Conservation (phyloP, 306 rosid genomes). For the Crataegus laevigata region DNA sequence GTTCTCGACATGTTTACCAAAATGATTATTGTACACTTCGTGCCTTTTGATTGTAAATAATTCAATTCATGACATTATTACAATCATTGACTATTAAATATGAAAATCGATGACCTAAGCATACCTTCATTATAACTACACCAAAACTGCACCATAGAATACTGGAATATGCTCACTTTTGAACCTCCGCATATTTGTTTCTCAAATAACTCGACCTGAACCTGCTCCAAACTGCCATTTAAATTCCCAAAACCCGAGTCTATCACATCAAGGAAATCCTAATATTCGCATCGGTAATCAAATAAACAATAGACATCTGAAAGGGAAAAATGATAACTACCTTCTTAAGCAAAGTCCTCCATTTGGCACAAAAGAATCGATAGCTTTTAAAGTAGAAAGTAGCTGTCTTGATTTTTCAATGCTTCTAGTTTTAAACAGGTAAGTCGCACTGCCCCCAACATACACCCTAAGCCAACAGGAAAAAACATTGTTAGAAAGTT, state of each 20-base stretch:
- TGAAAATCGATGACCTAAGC: constrained; percentile 9
- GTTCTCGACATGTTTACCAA: background rate
- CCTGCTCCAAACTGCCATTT: constrained; percentile 99
- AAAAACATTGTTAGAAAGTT: constrained; percentile 10
- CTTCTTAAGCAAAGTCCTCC: constrained; percentile 52
- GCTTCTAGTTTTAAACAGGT: constrained; percentile 70
- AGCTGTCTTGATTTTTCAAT: constrained; percentile 65
- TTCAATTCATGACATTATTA: constrained; percentile 4
- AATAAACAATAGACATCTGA: background rate
- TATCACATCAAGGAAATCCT: constrained; percentile 37
- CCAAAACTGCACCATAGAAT: constrained; percentile 65
- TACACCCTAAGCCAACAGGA: constrained; percentile 45
- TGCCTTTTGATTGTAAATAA: background rate
- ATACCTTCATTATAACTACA: constrained; percentile 49
- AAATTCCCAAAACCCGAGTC: constrained; percentile 72
- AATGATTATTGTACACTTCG: background rate
- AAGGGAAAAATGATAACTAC: constrained; percentile 29
- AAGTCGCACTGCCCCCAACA: constrained; percentile 40
- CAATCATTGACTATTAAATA: background rate
- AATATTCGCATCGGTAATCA: constrained; percentile 10
- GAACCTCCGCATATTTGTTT: constrained; percentile 71
- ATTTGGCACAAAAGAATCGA: constrained; percentile 36
- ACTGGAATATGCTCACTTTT: constrained; percentile 75
- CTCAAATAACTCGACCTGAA: constrained; percentile 83
- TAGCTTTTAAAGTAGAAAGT: constrained; percentile 37